Percentiles rank a stretch among this genome's conserved stretches.
Conservation (phyloP, 805 yeast species). For the Candida boidinii region DNA sequence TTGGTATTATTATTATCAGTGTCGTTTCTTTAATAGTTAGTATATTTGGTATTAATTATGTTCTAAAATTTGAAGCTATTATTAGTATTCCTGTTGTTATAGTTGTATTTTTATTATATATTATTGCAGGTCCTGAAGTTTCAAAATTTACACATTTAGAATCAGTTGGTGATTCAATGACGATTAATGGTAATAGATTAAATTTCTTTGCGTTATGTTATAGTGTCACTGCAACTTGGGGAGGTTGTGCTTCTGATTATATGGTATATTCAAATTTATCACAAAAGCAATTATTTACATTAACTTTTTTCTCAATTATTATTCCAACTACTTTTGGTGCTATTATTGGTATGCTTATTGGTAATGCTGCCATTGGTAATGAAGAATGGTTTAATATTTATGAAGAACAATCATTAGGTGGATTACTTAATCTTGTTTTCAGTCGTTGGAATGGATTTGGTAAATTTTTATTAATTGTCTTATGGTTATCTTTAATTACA, state of each 20-base stretch:
- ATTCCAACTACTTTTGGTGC: slow-evolving; percentile 75
- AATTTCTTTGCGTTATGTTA: slow-evolving; percentile 67
- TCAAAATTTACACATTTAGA: slow-evolving; percentile 28
- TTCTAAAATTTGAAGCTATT: slow-evolving; percentile 57
- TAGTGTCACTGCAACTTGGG: slow-evolving; percentile 84
- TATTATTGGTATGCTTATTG: slow-evolving; percentile 60
- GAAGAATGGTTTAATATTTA: slow-evolving; percentile 53
- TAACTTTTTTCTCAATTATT: slow-evolving; percentile 60
- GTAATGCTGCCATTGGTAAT: slow-evolving; percentile 53
- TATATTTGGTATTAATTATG: slow-evolving; percentile 68
- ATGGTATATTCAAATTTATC: slow-evolving; percentile 64
- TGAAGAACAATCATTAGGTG: slow-evolving; percentile 61
- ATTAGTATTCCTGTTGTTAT: slow-evolving; percentile 63
- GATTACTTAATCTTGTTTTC: slow-evolving; percentile 54
- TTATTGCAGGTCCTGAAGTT: slow-evolving; percentile 38
- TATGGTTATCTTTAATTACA: slow-evolving; percentile 69
- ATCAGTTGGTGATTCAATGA: slow-evolving; percentile 28
- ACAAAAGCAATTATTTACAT: slow-evolving; percentile 39
- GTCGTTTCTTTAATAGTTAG: slow-evolving; percentile 57
- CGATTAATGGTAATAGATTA: slow-evolving; percentile 59
- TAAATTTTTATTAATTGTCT: slow-evolving; percentile 59
- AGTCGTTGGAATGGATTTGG: slow-evolving; percentile 71
- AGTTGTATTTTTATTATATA: slow-evolving; percentile 60
- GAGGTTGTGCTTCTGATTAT: slow-evolving; percentile 79
- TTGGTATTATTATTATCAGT: slow-evolving; percentile 68